Conservation (phyloP, 225 moss, liverwort and hornwort genomes). For the Physcomitrellopsis africana region DNA sequence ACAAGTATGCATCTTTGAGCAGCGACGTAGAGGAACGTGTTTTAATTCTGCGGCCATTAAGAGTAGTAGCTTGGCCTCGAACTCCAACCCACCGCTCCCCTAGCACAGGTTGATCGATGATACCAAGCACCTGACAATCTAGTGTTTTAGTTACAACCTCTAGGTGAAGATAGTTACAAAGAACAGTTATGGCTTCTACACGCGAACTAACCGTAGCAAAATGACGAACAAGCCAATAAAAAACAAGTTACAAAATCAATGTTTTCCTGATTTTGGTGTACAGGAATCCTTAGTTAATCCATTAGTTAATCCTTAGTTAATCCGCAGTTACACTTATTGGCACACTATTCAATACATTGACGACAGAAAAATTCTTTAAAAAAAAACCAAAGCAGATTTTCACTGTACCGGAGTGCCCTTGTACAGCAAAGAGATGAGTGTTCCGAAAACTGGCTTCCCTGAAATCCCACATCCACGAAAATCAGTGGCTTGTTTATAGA, state of each 20-base stretch:
- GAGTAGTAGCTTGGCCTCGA: constrained; percentile 77
- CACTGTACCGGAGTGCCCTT: constrained; percentile 85
- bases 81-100: constrained; percentile 90
- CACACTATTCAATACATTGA: neutral
- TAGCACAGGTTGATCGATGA: constrained; percentile 94
- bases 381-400: constrained; percentile 7
- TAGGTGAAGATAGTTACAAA: neutral
- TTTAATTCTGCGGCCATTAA: constrained; percentile 74
- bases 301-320: too few species aligned
- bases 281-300: too few species aligned
- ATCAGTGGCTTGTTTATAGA: constrained; percentile 20
- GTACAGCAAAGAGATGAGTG: constrained; percentile 78
- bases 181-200: neutral
- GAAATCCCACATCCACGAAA: constrained; percentile 38
- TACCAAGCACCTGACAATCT: constrained; percentile 71
- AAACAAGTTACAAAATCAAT: neutral
- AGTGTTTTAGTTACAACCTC: constrained; percentile 1
- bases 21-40: constrained; percentile 67
- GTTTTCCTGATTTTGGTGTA: neutral
- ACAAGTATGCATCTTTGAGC: constrained; percentile 87
- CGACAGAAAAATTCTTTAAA: neutral
- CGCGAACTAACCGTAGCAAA: constrained; percentile 11
- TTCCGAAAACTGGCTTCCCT: constrained; percentile 98
- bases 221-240: neutral
- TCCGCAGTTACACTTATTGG: too few species aligned